Base-by-base conservation (phyloP, 495 filamentous ascomycete species). In the Xylaria grammica region DNA sequence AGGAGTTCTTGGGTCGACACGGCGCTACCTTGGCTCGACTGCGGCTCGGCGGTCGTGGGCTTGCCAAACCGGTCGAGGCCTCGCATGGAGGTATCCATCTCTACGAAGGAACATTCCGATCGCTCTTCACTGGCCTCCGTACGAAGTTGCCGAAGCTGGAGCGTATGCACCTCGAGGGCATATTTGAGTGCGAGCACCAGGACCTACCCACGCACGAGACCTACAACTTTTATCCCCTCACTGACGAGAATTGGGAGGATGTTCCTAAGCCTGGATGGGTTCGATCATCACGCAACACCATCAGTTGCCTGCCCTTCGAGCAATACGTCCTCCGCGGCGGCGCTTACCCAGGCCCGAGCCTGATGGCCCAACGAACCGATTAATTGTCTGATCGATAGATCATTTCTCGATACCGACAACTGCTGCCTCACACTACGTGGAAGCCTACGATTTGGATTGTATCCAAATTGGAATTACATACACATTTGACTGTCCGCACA, bases 131-230 rank as follows among this genome's bases (percentile, higher is more conserved):
- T 0, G 71, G 75, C 7, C 73, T 83, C 10, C 73, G 71, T n/a
- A 65, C 62, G 1, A 74, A 70, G 50, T 64, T 81, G 50, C 69
- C 72, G 2, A 65, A 68, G 34, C 74, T 83, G 27, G 63, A 75
- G 54, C 71, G 77, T 9, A 68, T 83, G 40, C 78, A 81, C 36
- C 67, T 83, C 56, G 79, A 83, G 49, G 80, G 80, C 17, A 79
- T 81, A 44, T 76, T 78, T 29, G 77, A 79, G 49, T 78, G 75
- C 30, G 78, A 79, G 32, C 72, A 78, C 32, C 67, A 70, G 22
- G 68, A 72, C 50, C 68, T 76, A 0, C 71, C 71, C 17, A 71
- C 75, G 8, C 69, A 79, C 55, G 80, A 82, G 66, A 63, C 74
- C 20, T 82, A 77, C 65, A 73, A 75, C 69, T 83, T 83, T 66